Percentiles rank a stretch among this genome's conserved stretches.
Evolutionary conservation across 1,284 basidiomycete genomes (phyloP).

Genomic region (Rhodotorula sp.): DNA sequence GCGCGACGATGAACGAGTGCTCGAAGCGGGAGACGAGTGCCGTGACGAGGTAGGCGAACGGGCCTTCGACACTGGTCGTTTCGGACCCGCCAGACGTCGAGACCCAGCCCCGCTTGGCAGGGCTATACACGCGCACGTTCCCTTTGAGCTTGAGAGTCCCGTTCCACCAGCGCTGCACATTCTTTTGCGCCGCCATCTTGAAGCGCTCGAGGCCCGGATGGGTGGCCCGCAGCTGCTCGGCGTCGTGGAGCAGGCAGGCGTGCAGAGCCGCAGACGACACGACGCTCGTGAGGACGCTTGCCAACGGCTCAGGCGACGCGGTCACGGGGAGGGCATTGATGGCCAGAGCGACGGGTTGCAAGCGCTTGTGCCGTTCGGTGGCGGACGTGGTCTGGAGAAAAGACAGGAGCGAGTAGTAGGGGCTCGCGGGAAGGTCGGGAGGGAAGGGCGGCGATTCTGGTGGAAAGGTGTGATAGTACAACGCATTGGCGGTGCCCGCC

Average conservation of each 20-base stretch:
- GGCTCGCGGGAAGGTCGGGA: not conserved
- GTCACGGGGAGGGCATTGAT: slow-evolving; percentile 66
- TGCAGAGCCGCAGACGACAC: slow-evolving; percentile 66
- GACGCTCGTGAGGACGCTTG: slow-evolving; percentile 49
- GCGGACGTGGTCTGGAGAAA: slow-evolving; percentile 52
- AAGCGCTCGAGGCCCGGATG: slow-evolving; percentile 79
- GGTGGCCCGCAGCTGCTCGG: slow-evolving; percentile 66
- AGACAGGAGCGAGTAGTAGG: slow-evolving; percentile 56
- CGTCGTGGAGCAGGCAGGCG: slow-evolving; percentile 76
- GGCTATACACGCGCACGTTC: slow-evolving; percentile 60
- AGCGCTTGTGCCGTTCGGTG: slow-evolving; percentile 54
- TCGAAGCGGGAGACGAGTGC: slow-evolving; percentile 81
- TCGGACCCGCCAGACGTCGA: slow-evolving; percentile 36
- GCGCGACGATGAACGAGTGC: slow-evolving; percentile 70
- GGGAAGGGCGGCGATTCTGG: slow-evolving; percentile 55
- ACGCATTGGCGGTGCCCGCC: slow-evolving; percentile 88
- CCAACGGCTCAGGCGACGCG: not conserved
- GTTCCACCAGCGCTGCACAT: slow-evolving; percentile 69
- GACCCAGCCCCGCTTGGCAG: slow-evolving; percentile 53
- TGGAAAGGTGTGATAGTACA: slow-evolving; percentile 64
- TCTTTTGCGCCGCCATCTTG: slow-evolving; percentile 75
- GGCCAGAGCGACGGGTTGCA: slow-evolving; percentile 55
- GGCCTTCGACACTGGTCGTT: slow-evolving; percentile 58
- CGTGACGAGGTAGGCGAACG: slow-evolving; percentile 78
- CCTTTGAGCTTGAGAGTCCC: slow-evolving; percentile 59